Conservation (phyloP, 1,284 basidiomycete genomes). For the Tilletia caries region DNA sequence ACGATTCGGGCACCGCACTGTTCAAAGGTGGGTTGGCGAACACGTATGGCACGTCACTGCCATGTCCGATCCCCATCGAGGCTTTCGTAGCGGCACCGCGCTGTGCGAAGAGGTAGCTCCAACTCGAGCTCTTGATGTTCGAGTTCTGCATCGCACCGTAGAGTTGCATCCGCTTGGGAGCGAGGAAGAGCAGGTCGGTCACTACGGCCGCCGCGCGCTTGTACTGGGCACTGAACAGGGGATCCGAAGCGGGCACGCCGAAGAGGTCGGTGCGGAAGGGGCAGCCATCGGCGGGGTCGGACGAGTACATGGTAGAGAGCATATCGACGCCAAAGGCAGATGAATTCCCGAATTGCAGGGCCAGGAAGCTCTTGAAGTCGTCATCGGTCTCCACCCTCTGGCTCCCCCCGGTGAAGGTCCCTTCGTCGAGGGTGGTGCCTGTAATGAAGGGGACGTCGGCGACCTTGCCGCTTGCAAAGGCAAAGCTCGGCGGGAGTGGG, state of each 20-base stretch:
- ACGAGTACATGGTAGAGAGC: slow-evolving; percentile 23
- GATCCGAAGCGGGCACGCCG: neutral
- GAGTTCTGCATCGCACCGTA: neutral
- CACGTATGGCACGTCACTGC: neutral
- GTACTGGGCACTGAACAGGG: neutral
- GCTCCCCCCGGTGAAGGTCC: slow-evolving; percentile 21
- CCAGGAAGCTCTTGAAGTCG: slow-evolving; percentile 26
- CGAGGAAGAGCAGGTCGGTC: slow-evolving; percentile 1
- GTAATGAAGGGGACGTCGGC: slow-evolving; percentile 34
- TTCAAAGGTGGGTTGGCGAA: neutral
- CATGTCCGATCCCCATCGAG: neutral
- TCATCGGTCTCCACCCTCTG: slow-evolving; percentile 22
- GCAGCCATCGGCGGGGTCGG: slow-evolving; percentile 21
- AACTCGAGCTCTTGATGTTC: slow-evolving; percentile 5
- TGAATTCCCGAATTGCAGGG: slow-evolving; percentile 28
- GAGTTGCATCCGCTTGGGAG: slow-evolving; percentile 4
- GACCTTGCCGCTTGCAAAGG: slow-evolving; percentile 25
- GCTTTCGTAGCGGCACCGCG: neutral
- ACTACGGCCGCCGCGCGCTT: neutral
- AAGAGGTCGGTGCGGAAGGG: slow-evolving; percentile 23
- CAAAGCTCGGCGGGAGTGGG: slow-evolving; percentile 24
- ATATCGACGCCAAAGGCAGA: slow-evolving; percentile 20
- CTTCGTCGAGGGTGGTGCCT: slow-evolving; percentile 34
- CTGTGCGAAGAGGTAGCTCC: slow-evolving; percentile 7
- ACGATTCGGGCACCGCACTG: neutral